Base-by-base conservation (phyloP, 768 basidiomycete species). In the Collybiopsis luxurians region DNA sequence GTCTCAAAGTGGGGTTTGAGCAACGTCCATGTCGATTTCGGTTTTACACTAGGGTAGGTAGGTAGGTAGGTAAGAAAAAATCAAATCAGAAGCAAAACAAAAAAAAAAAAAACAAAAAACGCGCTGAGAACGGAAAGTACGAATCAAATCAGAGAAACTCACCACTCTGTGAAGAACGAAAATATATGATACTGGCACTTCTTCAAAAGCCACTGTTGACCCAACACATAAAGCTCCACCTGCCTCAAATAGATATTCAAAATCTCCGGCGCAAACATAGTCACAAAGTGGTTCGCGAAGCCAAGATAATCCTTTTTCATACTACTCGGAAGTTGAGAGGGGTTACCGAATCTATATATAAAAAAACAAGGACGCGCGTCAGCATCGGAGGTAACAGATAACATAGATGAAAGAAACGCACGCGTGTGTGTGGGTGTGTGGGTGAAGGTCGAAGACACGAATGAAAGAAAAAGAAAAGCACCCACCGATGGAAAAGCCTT, bases 111-210 rank as follows among this genome's bases (percentile, higher is more conserved):
- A n/a, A n/a, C n/a, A n/a, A n/a, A n/a, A n/a, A n/a, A n/a, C n/a
- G 49, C 26, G 57, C 28, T 46, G 28, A 47, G 55, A 12, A 59
- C 2, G 34, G 24, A 46, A 30, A 24, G 17, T 27, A 5, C 5
- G 1, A 46, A 30, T 53, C 13, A 19, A 31, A 5, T 31, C 24
- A 48, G 31, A 31, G 46, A 47, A 51, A 68, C 83, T 12, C 62
- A 92, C 93, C 94, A 95, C 66, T 93, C 90, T 6, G 86, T 89
- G 65, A 95, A 86, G 76, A 93, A 95, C 52, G 81, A 79, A 69
- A 95, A 86, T 45, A 95, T 84, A 53, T 90, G 86, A 67, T 90
- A 90, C 66, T 90, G 87, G 67, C 86, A 89, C 65, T 93, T 92
- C 70, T 84, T 89, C 17, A 85, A 88, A 36, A 95, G 71, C 92